Evolutionary conservation across 257 asterid species (phyloP), one percentile per base, ranked within the genome.

Genomic region (Rhazya stricta): DNA sequence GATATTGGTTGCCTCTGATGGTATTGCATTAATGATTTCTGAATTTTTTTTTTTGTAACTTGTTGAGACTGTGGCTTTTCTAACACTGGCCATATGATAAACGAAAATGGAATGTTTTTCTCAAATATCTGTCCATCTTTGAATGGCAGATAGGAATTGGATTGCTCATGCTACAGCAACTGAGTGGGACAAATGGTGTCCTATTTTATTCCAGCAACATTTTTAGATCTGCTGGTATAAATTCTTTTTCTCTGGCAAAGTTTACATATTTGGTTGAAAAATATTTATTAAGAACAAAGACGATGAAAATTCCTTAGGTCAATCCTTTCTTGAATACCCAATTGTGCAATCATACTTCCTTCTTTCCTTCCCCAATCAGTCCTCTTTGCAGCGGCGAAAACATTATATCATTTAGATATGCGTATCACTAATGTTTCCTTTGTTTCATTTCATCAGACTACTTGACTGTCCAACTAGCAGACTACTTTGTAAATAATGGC

Each of bases 1-100:
- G 98, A 94, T 94, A 94, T 80, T 94, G 98, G 98, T 85, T 90
- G 32, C 98, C 98, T 68, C 84, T 94, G 45, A 91, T 94, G 98
- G 98, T 94, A 73, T 30, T 62, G 18, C 29, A 30, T 71, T 69
- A 18, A 2, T 69, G 23, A 32, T 56, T 73, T 37, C 16, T 58
- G 34, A 39, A 29, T 0, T 9, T 10, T 37, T 30, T 69, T 32
- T 74, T n/a, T n/a, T n/a, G n/a, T 16, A 43, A 36, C n/a, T 37
- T 48, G 25, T 8, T 5, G n/a, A 23, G 32, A 34, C 41, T 27
- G 36, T 32, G 36, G 61, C 19, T 2, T 63, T n/a, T 19, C 6
- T 21, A 19, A 11, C 10, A 27, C 6, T 46, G 41, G 42, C 41
- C 29, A 53, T 39, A 45, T 32, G 46, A 63, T 60, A 62, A 39